These are phyloP conservation scores for Eragrostis nindensis DNA, from an alignment of 176 grass and related monocot species.

Conservation along the genomic window DNA sequence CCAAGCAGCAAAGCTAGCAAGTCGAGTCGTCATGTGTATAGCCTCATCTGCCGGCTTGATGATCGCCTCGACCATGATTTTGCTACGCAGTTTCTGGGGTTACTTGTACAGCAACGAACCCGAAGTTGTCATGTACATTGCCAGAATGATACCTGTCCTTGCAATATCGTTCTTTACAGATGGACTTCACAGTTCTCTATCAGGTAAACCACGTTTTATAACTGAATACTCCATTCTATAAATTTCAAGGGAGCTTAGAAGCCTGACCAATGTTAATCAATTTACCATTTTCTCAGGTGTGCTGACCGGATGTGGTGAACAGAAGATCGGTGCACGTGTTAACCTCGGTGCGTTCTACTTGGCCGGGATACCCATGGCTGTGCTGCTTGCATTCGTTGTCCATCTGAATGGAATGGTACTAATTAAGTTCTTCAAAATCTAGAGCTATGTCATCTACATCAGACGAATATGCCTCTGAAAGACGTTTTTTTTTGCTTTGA, in stretches of 20 bases:
- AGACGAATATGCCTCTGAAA: background rate
- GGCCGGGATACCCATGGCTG: background rate
- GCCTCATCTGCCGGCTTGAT: constrained; percentile 15
- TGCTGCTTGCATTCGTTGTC: background rate
- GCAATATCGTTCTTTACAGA: constrained; percentile 22
- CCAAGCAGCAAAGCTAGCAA: constrained; percentile 20
- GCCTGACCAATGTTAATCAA: background rate
- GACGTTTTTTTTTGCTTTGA: background rate
- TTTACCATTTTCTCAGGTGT: background rate
- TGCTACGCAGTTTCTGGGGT: constrained; percentile 22
- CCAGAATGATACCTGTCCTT: constrained; percentile 29
- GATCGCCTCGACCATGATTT: constrained; percentile 15
- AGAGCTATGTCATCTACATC: background rate
- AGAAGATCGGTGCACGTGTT: constrained; percentile 12
- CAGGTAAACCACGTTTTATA: background rate
- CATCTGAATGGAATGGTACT: constrained; percentile 19
- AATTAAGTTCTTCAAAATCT: background rate
- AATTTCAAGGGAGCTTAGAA: background rate
- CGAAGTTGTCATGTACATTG: constrained; percentile 38
- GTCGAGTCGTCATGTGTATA: background rate
- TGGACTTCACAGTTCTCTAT: background rate
- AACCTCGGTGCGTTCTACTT: constrained; percentile 20
- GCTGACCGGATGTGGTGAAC: constrained; percentile 20
- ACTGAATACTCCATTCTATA: background rate
- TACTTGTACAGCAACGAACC: constrained; percentile 39